Evolutionary conservation across 2,329 filamentous ascomycete genomes (phyloP).

Genomic region (Paecilomyces sp.): DNA sequence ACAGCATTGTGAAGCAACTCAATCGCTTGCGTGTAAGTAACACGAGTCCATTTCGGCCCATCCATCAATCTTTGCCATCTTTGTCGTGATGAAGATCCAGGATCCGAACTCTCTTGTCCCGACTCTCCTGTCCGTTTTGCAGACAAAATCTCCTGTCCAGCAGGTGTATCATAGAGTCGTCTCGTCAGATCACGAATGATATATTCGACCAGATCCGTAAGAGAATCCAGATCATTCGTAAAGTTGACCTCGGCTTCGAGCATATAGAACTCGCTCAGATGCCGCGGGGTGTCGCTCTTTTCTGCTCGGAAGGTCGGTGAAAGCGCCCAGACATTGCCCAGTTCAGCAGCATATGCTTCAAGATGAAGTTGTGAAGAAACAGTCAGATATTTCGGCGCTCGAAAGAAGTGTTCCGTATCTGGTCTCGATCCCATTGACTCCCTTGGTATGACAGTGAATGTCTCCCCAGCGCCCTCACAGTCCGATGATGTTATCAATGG

Average conservation of each 20-base stretch:
- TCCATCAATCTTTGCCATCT: slow-evolving; percentile 66
- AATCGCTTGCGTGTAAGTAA: slow-evolving; percentile 78
- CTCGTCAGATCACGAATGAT: slow-evolving; percentile 58
- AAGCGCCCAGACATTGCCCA: slow-evolving; percentile 88
- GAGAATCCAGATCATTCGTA: slow-evolving; percentile 56
- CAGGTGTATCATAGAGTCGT: slow-evolving; percentile 41
- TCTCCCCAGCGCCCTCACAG: slow-evolving; percentile 92
- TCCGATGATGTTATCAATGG: slow-evolving; percentile 95
- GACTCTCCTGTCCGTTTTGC: slow-evolving; percentile 36
- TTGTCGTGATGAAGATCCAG: slow-evolving; percentile 47
- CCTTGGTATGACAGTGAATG: slow-evolving; percentile 63
- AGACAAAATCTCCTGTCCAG: slow-evolving; percentile 51
- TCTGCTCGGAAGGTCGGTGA: slow-evolving; percentile 93
- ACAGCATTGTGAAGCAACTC: slow-evolving; percentile 56
- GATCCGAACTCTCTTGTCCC: slow-evolving; percentile 27
- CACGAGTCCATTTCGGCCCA: slow-evolving; percentile 60
- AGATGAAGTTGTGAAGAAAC: slow-evolving; percentile 93
- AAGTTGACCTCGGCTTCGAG: slow-evolving; percentile 87
- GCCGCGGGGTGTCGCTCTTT: slow-evolving; percentile 83
- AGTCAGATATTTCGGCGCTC: slow-evolving; percentile 82
- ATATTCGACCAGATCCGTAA: slow-evolving; percentile 76
- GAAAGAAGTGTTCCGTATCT: slow-evolving; percentile 62
- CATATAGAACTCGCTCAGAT: slow-evolving; percentile 98
- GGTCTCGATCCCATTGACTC: slow-evolving; percentile 15
- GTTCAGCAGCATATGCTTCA: slow-evolving; percentile 80